Evolutionary conservation across 179 eudicot genomes (phyloP).

Genomic region (Spinacia oleracea): DNA sequence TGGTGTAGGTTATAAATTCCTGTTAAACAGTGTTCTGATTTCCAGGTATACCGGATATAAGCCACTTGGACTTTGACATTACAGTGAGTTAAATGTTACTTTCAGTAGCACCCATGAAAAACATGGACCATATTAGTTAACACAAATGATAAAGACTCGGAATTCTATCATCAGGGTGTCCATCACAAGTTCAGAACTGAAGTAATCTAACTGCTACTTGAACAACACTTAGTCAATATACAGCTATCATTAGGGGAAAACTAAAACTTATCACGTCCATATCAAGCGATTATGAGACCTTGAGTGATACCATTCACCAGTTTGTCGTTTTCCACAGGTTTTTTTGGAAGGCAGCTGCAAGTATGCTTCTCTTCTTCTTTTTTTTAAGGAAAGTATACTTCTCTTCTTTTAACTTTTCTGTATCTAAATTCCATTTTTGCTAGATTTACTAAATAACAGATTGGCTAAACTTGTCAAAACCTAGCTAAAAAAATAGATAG

Average conservation of each 20-base stretch:
- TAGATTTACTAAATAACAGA: background rate
- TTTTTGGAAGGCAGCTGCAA: background rate
- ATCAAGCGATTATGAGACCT: conserved; percentile 5
- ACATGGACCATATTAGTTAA: conserved; percentile 6
- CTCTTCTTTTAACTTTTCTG: background rate
- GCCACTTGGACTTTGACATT: conserved; percentile 20
- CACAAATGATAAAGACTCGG: conserved; percentile 6
- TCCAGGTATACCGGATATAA: conserved; percentile 15
- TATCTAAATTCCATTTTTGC: background rate
- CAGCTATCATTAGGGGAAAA: conserved; percentile 17
- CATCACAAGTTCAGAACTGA: conserved; percentile 18
- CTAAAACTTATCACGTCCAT: background rate
- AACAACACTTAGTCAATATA: conserved; percentile 18
- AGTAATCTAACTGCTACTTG: conserved; percentile 15
- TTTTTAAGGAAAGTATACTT: too few species aligned
- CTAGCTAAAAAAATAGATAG: background rate
- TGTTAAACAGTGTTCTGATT: background rate
- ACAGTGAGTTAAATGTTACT: conserved; percentile 24
- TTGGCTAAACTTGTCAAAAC: conserved; percentile 14
- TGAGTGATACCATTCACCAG: conserved; percentile 5
- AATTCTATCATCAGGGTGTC: conserved; percentile 11
- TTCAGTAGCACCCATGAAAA: conserved; percentile 21
- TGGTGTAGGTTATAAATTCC: background rate
- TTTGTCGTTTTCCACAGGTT: conserved; percentile 10
- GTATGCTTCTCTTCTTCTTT: background rate